Percentiles rank a stretch among this genome's conserved stretches.
These are phyloP conservation scores for Aspergillus fumigatiaffinis DNA, from an alignment of 2,329 filamentous ascomycete genomes.

Conservation along the genomic window DNA sequence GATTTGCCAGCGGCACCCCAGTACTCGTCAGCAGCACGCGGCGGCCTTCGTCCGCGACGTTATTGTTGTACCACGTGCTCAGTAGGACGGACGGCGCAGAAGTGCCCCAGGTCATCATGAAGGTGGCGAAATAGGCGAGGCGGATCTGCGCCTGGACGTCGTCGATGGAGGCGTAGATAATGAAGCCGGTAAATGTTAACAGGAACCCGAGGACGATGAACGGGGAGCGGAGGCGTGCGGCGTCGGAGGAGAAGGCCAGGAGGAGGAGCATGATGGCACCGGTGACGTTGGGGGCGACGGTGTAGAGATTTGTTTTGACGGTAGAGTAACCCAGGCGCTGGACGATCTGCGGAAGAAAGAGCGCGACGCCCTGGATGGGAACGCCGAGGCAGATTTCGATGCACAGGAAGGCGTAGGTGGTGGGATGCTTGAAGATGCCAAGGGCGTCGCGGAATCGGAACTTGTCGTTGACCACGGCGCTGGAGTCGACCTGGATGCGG, in stretches of 20 bases:
- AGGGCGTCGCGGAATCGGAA: slow-evolving; percentile 52
- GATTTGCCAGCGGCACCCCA: slow-evolving; percentile 69
- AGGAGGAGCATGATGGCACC: slow-evolving; percentile 70
- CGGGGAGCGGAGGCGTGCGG: slow-evolving; percentile 62
- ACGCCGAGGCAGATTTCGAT: slow-evolving; percentile 60
- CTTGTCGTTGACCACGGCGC: slow-evolving; percentile 57
- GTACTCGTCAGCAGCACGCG: slow-evolving; percentile 67
- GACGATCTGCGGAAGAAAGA: slow-evolving; percentile 59
- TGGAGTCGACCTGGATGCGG: slow-evolving; percentile 73
- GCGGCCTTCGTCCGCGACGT: slow-evolving; percentile 71
- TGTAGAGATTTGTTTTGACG: slow-evolving; percentile 74
- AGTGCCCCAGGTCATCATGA: slow-evolving; percentile 81
- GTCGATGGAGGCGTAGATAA: slow-evolving; percentile 70
- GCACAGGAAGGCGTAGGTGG: slow-evolving; percentile 51
- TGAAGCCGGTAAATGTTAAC: slow-evolving; percentile 72
- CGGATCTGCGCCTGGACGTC: slow-evolving; percentile 58
- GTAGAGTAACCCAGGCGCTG: slow-evolving; percentile 49
- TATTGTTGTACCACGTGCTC: slow-evolving; percentile 75
- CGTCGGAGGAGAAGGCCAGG: slow-evolving; percentile 68
- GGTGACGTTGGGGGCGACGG: slow-evolving; percentile 72
- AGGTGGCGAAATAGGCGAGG: slow-evolving; percentile 70
- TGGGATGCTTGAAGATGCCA: slow-evolving; percentile 51
- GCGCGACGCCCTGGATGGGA: slow-evolving; percentile 53
- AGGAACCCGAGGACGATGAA: slow-evolving; percentile 71
- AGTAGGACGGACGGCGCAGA: slow-evolving; percentile 67